phyloP scores from a whole-genome alignment of 805 yeast genomes.

The Saccharomyces mikatae region DNA sequence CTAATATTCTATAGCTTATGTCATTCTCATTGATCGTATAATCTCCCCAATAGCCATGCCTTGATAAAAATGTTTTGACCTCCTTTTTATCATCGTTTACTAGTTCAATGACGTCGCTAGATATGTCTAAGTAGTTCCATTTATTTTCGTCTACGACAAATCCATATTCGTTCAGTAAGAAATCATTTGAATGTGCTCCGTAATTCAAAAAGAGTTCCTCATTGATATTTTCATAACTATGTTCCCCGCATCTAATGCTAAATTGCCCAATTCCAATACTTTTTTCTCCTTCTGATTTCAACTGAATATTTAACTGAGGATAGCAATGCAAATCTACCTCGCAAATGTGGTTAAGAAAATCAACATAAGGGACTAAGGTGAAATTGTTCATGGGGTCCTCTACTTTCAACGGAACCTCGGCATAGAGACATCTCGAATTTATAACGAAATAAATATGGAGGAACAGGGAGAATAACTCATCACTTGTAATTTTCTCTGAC shows the following conservation, averaged over 20 bases:
- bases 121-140: conserved; percentile 67
- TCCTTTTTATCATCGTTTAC: conserved; percentile 32
- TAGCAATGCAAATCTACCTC: conserved; percentile 43
- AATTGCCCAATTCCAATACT: conserved; percentile 15
- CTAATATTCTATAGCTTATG: conserved; percentile 64
- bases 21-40: conserved; percentile 52
- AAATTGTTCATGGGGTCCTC: conserved; percentile 50
- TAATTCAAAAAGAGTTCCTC: conserved; percentile 69
- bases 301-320: conserved; percentile 41
- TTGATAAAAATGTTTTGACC: conserved; percentile 36
- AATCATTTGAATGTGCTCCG: conserved; percentile 84
- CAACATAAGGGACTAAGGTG: conserved; percentile 88
- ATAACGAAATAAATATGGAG: conserved; percentile 79
- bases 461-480: conserved; percentile 27
- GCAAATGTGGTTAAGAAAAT: conserved; percentile 67
- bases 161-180: conserved; percentile 80
- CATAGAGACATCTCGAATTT: conserved; percentile 84
- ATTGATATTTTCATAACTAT: conserved; percentile 13
- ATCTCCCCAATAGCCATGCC: conserved; percentile 58
- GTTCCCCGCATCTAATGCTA: conserved; percentile 23
- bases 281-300: conserved; percentile 32
- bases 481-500: neutral
- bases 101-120: conserved; percentile 34
- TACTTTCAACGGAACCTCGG: conserved; percentile 51
- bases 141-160: conserved; percentile 50